Conservation (phyloP, 1,284 basidiomycete genomes). For the Golubevia pallescens region DNA sequence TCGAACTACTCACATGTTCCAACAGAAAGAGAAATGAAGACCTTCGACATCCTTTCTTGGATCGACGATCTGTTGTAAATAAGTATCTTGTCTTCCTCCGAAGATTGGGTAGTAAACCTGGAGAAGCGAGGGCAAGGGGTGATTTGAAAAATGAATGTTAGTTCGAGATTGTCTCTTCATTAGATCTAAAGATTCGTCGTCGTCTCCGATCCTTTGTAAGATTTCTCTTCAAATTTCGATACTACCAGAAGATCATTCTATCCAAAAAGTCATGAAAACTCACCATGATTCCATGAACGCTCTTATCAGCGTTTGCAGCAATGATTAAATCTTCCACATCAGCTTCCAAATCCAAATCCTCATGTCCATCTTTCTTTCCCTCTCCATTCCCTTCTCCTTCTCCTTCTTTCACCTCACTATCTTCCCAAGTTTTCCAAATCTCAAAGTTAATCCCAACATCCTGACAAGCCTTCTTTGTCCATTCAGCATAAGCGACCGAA, state of each 20-base stretch:
- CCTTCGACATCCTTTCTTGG: conserved; percentile 98
- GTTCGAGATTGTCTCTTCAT: too few relatives aligned
- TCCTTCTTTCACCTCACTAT: conserved; percentile 66
- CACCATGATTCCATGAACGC: conserved; percentile 94
- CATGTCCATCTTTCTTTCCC: too few relatives aligned
- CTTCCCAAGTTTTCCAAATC: conserved; percentile 63
- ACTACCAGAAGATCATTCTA: too few relatives aligned
- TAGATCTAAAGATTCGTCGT: too few relatives aligned
- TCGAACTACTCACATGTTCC: conserved; percentile 41
- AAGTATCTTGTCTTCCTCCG: conserved; percentile 78
- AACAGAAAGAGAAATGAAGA: conserved; percentile 68
- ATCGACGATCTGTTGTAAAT: conserved; percentile 91
- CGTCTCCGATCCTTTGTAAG: too few relatives aligned
- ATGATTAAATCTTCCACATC: conserved; percentile 64
- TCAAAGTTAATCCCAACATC: conserved; percentile 87
- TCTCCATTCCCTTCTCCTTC: conserved; percentile 62
- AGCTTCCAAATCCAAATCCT: conserved; percentile 86
- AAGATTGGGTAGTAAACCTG: conserved; percentile 64
- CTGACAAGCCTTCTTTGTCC: conserved; percentile 88
- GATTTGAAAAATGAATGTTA: too few relatives aligned
- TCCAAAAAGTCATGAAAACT: conserved; percentile 57
- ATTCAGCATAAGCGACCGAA: conserved; percentile 88
- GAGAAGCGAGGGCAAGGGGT: not conserved
- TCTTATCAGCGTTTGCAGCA: conserved; percentile 78
- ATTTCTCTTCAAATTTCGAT: too few relatives aligned